Evolutionary conservation across 768 basidiomycete genomes (phyloP), one percentile per base, ranked within the genome.

Genomic region (Candolleomyces efflorescens): DNA sequence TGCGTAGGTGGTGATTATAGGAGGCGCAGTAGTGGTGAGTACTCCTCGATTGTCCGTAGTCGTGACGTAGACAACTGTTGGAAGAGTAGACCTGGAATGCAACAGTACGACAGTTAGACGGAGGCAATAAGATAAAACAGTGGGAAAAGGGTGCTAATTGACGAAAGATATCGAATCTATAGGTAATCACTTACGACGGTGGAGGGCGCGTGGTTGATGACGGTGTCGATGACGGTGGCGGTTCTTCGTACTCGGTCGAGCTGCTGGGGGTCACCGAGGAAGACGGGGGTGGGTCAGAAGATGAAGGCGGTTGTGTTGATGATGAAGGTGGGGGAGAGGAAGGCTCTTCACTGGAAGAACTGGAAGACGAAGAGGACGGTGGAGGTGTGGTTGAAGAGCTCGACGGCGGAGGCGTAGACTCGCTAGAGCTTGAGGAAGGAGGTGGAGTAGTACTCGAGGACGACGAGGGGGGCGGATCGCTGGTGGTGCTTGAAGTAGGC

Each of bases 11-110:
- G 89, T 91, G 61, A 92, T 67, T 26, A 78, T 64, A 6, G 81
- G 70, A 17, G 89, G 87, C 9, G 83, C 76, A 54, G 73, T 80
- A 13, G 78, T 77, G 3, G 77, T 71, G 5, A 74, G 68, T 26
- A 71, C 69, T 26, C 89, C 88, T 43, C 67, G 66, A 60, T 70
- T 74, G 64, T 89, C 78, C n/a, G 86, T 89, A 1, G 84, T 85
- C 11, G 78, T 80, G 24, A 87, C 60, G 58, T 78, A 81, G 11
- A 87, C 72, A 0, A 81, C 82, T 22, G 75, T 81, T 56, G 70
- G 64, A 58, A 48, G 32, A 5, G 43, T 39, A 23, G 56, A 37
- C 36, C 24, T 58, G 17, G n/a, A 55, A 37, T n/a, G n/a, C n/a
- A n/a, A n/a, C n/a, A n/a, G 11, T 39, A 20, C 26, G 37, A 26